These are phyloP conservation scores for Ceratorhiza oryzae-sativae DNA, from an alignment of 1,284 basidiomycete species.

Conservation along the genomic window DNA sequence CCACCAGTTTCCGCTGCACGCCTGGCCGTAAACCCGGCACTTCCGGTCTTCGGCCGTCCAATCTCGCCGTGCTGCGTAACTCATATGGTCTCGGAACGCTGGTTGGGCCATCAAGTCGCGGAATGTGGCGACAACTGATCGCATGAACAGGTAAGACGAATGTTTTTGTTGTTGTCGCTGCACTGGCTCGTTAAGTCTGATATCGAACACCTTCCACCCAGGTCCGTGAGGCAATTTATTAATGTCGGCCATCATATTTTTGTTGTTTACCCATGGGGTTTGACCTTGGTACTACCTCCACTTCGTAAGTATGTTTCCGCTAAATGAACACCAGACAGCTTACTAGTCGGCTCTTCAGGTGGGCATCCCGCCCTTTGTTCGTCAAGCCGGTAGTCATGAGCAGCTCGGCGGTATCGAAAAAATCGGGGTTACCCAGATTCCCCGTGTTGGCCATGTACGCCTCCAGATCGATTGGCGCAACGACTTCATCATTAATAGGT, in stretches of 20 bases:
- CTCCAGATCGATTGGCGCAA: not conserved
- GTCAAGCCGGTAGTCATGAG: constrained; percentile 25
- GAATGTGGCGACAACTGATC: not conserved
- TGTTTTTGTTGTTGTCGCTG: not conserved
- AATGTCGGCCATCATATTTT: not conserved
- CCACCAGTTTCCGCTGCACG: constrained; percentile 32
- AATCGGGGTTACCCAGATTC: not conserved
- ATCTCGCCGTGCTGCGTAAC: constrained; percentile 24
- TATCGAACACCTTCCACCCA: not conserved
- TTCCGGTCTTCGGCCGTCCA: constrained; percentile 8
- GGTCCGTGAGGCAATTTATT: constrained; percentile 16
- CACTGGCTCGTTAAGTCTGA: not conserved
- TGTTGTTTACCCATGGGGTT: constrained; percentile 15
- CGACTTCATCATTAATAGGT: not conserved
- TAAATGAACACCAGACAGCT: not conserved
- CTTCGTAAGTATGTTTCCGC: not conserved
- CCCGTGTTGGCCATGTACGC: constrained; percentile 4
- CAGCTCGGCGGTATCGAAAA: constrained; percentile 1
- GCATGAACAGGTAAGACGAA: constrained; percentile 7
- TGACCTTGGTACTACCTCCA: not conserved
- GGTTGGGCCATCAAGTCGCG: constrained; percentile 34
- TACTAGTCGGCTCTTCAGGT: constrained; percentile 19
- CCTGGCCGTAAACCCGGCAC: constrained; percentile 15
- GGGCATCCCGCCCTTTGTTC: not conserved
- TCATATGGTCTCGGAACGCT: constrained; percentile 18